A percentile compares a stretch with the other conserved stretches of the same genome.
Conservation (phyloP, 108 stramenopile species). For the Fistulifera pelliculosa region DNA sequence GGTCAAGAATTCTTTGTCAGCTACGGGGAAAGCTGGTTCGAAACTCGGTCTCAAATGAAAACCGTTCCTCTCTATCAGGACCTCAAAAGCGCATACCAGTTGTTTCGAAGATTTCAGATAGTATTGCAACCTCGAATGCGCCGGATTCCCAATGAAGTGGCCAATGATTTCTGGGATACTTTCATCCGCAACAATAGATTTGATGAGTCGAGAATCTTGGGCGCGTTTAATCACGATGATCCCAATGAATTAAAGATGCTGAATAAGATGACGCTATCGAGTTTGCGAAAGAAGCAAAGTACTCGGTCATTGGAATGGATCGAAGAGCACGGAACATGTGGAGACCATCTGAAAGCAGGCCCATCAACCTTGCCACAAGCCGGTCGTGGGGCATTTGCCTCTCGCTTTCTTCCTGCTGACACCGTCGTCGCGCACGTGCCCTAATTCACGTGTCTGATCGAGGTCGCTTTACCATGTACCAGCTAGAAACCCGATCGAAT, state of each 20-base stretch:
- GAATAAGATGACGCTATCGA: constrained; percentile 12
- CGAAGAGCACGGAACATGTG: constrained; percentile 28
- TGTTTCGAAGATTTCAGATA: constrained; percentile 4
- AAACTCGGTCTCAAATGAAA: constrained; percentile 11
- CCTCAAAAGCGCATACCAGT: constrained; percentile 8
- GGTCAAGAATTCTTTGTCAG: constrained; percentile 44
- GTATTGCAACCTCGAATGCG: neutral
- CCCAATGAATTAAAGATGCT: constrained; percentile 1
- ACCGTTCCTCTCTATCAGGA: constrained; percentile 27
- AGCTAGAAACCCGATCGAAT: constrained; percentile 5
- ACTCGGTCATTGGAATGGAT: constrained; percentile 33
- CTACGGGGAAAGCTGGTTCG: constrained; percentile 20
- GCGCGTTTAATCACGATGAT: constrained; percentile 15
- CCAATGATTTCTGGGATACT: constrained; percentile 15
- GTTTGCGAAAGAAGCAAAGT: constrained; percentile 11
- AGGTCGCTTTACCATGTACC: constrained; percentile 23
- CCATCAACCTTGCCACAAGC: constrained; percentile 24
- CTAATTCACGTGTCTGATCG: constrained; percentile 37
- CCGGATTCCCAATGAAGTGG: neutral
- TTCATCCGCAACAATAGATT: constrained; percentile 14
- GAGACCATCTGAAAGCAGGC: constrained; percentile 27
- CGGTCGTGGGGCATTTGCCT: constrained; percentile 50
- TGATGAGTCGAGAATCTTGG: constrained; percentile 20
- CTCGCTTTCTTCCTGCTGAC: constrained; percentile 21
- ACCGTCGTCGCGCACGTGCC: constrained; percentile 34